Conservation (phyloP, 176 grass and related monocot species). For the Ensete ventricosum region DNA sequence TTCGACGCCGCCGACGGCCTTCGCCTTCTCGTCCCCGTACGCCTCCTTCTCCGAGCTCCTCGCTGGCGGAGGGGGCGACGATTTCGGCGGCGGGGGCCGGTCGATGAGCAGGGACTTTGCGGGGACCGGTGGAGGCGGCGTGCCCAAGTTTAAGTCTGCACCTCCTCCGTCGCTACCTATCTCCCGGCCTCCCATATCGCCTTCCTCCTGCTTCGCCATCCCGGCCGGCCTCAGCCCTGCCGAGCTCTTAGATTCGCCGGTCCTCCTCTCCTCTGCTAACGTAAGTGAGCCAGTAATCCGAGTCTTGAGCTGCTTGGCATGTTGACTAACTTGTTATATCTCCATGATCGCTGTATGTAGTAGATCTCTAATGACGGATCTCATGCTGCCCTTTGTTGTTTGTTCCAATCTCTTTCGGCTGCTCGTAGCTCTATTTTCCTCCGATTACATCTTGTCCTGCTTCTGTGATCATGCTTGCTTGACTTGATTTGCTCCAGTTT, state of each 20-base stretch:
- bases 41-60: slow-evolving; percentile 78
- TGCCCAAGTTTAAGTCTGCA: slow-evolving; percentile 91
- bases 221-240: slow-evolving; percentile 73
- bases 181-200: slow-evolving; percentile 52
- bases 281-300: slow-evolving; percentile 36
- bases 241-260: slow-evolving; percentile 82
- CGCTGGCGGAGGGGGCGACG: slow-evolving; percentile 23
- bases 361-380: too few relatives aligned
- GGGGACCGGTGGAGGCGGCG: slow-evolving; percentile 26
- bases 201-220: slow-evolving; percentile 77
- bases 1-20: slow-evolving; percentile 4
- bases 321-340: too few relatives aligned
- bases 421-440: background rate
- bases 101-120: slow-evolving; percentile 10
- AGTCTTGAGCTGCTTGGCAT: background rate
- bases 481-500: background rate
- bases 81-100: slow-evolving; percentile 9
- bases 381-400: too few relatives aligned
- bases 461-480: background rate
- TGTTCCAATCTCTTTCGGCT: too few relatives aligned
- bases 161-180: slow-evolving; percentile 79
- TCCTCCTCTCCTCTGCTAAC: slow-evolving; percentile 49
- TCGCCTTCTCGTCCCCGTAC: slow-evolving; percentile 49
- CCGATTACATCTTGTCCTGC: background rate
- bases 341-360: too few relatives aligned